Base-by-base conservation (phyloP, 805 yeast species). In the Hanseniaspora meyeri region DNA sequence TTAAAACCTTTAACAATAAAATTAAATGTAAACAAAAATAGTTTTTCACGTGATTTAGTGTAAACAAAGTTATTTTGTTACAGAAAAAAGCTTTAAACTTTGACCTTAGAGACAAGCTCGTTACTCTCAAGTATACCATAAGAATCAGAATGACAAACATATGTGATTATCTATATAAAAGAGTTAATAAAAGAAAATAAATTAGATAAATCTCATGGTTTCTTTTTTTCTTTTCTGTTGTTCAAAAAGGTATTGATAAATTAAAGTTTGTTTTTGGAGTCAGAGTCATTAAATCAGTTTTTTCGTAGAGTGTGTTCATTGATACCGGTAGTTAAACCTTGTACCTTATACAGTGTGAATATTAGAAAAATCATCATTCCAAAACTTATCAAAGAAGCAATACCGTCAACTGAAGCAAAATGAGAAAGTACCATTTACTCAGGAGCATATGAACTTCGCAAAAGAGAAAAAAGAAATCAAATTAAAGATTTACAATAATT, bases 211-310 rank as follows among this genome's bases (percentile, higher is more conserved):
- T 34, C 36, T 31, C 49, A 46, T 46, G 39, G 20, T 8, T 46
- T 32, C 37, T n/a, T 31, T 9, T 32, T 10, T 17, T 46, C 12
- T 32, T 4, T 24, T 4, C 27, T 32, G 7, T 32, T 32, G 9
- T 32, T 32, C 36, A 32, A 24, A 24, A 24, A 24, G 27, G 27
- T 24, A 24, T 24, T 24, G 27, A 24, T 32, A 10, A 32, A 32
- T 32, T 10, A 9, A 32, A 32, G 9, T 32, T 32, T 32, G 4
- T 27, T 36, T 38, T 53, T 49, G 43, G 50, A 50, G 60, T 68
- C 72, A 69, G 72, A 69, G 71, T 68, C 71, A 69, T 68, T 69
- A 69, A 69, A 69, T 69, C 72, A 69, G 71, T 69, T 63, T 65
- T 63, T 62, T 60, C 62, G 61, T 59, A 51, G 57, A 51, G 32